Percentiles rank a stretch among this genome's conserved stretches.
These are phyloP conservation scores for Leptographium galeiforme DNA, from an alignment of 2,329 filamentous ascomycete genomes.

Conservation along the genomic window DNA sequence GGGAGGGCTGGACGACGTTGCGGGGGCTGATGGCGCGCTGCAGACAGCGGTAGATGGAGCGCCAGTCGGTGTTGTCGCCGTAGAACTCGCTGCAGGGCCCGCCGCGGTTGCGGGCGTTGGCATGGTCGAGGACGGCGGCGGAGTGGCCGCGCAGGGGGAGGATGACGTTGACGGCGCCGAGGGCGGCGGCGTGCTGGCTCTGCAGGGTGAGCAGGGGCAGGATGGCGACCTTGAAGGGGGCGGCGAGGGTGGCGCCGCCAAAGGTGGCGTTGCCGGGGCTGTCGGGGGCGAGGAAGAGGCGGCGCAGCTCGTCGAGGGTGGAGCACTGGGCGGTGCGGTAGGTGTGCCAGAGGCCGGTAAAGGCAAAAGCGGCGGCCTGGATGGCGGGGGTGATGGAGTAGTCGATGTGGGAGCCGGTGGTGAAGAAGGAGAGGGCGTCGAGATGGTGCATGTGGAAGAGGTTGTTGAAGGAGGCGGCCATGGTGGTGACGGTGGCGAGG, in stretches of 20 bases:
- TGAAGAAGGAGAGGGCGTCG: conserved; percentile 54
- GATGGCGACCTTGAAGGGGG: conserved; percentile 59
- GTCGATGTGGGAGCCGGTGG: conserved; percentile 52
- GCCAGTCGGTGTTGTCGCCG: conserved; percentile 34
- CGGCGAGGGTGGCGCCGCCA: conserved; percentile 53
- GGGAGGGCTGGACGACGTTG: conserved; percentile 40
- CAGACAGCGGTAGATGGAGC: conserved; percentile 38
- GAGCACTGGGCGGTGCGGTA: conserved; percentile 47
- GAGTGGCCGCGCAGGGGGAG: conserved; percentile 45
- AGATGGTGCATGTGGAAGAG: conserved; percentile 48
- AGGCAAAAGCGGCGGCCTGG: conserved; percentile 55
- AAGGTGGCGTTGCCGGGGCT: conserved; percentile 29
- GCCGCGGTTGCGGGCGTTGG: conserved; percentile 44
- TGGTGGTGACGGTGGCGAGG: conserved; percentile 36
- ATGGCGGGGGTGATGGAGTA: conserved; percentile 62
- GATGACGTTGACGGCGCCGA: conserved; percentile 60
- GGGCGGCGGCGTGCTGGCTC: conserved; percentile 54
- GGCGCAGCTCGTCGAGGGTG: conserved; percentile 46
- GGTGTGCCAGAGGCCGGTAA: conserved; percentile 52
- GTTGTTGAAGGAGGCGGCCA: conserved; percentile 40
- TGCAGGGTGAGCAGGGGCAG: conserved; percentile 50
- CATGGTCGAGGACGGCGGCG: conserved; percentile 37
- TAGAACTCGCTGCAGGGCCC: conserved; percentile 51
- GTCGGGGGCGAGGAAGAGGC: conserved; percentile 37
- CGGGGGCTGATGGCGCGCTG: conserved; percentile 56